phyloP scores from a whole-genome alignment of 306 rosid species.

The Nissolia schottii region DNA sequence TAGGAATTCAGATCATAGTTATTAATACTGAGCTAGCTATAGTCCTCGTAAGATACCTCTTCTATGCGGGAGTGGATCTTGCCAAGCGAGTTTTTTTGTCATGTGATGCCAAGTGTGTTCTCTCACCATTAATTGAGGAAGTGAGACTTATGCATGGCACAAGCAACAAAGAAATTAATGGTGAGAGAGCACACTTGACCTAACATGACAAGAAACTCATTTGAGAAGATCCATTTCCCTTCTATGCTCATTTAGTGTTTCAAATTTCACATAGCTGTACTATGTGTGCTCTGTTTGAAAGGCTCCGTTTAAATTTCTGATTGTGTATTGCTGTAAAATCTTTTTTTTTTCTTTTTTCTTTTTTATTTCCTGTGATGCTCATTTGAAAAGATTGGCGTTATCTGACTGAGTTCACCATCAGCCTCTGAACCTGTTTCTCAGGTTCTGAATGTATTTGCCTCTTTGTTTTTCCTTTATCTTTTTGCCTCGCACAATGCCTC shows the following conservation, averaged over 20 bases:
- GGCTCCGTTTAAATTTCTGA: background rate
- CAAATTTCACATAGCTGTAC: background rate
- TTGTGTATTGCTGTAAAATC: background rate
- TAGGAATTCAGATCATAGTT: background rate
- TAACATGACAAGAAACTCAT: no score
- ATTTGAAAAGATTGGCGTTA: background rate
- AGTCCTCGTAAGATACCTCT: background rate
- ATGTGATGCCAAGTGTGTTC: no score
- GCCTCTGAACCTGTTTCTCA: background rate
- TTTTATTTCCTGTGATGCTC: background rate
- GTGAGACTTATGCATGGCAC: no score
- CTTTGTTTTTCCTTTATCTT: background rate
- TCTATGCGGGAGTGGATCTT: no score
- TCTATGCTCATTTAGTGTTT: background rate
- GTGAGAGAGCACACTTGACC: no score
- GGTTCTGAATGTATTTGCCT: background rate
- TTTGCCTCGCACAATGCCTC: background rate
- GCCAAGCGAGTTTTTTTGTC: no score
- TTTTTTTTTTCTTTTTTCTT: background rate
- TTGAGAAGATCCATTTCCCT: no score
- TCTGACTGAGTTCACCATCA: background rate
- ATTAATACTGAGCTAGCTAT: background rate
- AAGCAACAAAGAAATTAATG: no score
- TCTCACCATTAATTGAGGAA: no score
- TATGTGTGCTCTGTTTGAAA: background rate